Evolutionary conservation across 495 filamentous ascomycete species (phyloP).

Genomic region (Penicillium robsamsonii): DNA sequence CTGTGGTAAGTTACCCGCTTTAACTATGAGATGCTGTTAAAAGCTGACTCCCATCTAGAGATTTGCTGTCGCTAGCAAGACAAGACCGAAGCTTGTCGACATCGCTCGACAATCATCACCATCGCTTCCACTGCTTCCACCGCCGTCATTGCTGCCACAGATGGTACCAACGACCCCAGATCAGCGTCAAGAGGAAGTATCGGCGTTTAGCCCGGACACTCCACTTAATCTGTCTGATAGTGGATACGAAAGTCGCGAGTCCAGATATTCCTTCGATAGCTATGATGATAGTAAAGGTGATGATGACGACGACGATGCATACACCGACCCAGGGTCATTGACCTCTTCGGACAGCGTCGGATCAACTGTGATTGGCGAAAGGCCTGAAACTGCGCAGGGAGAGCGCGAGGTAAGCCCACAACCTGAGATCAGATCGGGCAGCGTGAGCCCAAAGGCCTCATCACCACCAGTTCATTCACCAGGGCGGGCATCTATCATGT

Average conservation of each 20-base stretch:
- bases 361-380: slow-evolving; percentile 31
- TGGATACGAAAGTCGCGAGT: slow-evolving; percentile 37
- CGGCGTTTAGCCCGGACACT: slow-evolving; percentile 48
- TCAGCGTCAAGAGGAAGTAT: slow-evolving; percentile 41
- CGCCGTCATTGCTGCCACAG: slow-evolving; percentile 25
- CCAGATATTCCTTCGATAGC: slow-evolving; percentile 28
- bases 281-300: slow-evolving; percentile 23
- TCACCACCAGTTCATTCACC: slow-evolving; percentile 25
- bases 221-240: slow-evolving; percentile 42
- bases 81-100: slow-evolving; percentile 43
- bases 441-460: slow-evolving; percentile 21
- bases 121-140: slow-evolving; percentile 20
- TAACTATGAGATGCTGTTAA: not conserved
- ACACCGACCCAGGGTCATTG: slow-evolving; percentile 32
- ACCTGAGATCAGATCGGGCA: slow-evolving; percentile 28
- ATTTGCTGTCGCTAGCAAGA: slow-evolving; percentile 43
- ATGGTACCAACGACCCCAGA: slow-evolving; percentile 39
- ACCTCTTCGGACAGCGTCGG: slow-evolving; percentile 32
- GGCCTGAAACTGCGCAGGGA: slow-evolving; percentile 21
- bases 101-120: slow-evolving; percentile 45
- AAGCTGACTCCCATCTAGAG: slow-evolving; percentile 26
- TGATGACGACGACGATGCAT: slow-evolving; percentile 30
- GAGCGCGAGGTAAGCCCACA: slow-evolving; percentile 21
- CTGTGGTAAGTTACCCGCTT: slow-evolving; percentile 26
- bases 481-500: slow-evolving; percentile 24